Evolutionary conservation across 352 stramenopile genomes (phyloP), one percentile per base, ranked within the genome.

Genomic region (Globisporangium recalcitrans): DNA sequence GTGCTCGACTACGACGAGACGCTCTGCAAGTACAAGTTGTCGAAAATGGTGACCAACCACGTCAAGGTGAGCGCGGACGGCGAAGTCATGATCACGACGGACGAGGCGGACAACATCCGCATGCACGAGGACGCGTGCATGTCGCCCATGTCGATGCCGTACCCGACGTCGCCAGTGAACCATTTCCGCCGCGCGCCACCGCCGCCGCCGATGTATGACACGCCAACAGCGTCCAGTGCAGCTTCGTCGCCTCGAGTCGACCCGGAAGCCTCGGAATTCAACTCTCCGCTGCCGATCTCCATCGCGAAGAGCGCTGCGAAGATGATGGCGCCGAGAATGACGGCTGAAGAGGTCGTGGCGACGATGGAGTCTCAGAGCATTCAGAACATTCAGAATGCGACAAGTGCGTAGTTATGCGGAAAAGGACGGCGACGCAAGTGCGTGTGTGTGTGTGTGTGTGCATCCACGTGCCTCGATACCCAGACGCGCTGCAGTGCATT

Each of bases 1-100:
- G 85, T 94, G 57, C 75, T 94, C 40, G 85, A 94, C 52, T 77
- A 84, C 26, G 80, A 91, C 64, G 79, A 87, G 29, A 61, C 71
- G 31, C 68, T 82, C 60, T 58, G 67, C 63, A 82, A 80, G 51
- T 91, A 81, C 65, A 75, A 79, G 36, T 71, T 93, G 48, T 68
- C 72, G 58, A 88, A 85, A 60, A 74, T 89, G 65, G 76, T 93
- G 31, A 75, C 66, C 29, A 91, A 91, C 61, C 40, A 75, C 51
- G 82, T 91, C 34, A 64, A 68, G 2, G 52, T 91, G 29, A 51
- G 76, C 36, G 62, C 75, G 8, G 68, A 88, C 49, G 79, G 79
- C 26, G 59, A 52, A 9, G 69, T 85, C 3, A 65, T 63, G 1
- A 71, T 85, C 3, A 44, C 77, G 40, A 87, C 78, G 9, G 69